Evolutionary conservation across 2,329 filamentous ascomycete species (phyloP).

Genomic region (Niveomyces coronatus): DNA sequence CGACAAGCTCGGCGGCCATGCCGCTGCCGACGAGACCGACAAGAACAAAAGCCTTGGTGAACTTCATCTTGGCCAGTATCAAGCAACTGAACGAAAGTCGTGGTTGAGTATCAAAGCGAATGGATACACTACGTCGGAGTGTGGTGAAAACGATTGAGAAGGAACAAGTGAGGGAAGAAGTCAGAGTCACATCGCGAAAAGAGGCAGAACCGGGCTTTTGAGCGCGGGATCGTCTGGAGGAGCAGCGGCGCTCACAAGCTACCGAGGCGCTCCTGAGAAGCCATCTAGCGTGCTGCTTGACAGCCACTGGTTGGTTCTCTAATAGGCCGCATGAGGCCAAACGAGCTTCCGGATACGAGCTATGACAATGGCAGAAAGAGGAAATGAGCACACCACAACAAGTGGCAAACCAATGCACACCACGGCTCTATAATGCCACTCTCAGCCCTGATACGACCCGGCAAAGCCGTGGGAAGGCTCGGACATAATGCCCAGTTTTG

Average conservation of each 20-base stretch:
- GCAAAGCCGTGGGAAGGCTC: too few species aligned
- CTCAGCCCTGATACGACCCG: too few species aligned
- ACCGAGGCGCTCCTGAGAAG: slow-evolving; percentile 2
- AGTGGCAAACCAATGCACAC: too few species aligned
- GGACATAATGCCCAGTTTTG: too few species aligned
- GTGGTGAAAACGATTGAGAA: neutral
- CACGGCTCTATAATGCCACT: too few species aligned
- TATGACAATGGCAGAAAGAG: neutral
- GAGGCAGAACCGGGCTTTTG: neutral
- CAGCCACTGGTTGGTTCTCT: neutral
- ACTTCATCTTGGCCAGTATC: neutral
- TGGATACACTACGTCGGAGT: too few species aligned
- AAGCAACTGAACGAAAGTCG: neutral
- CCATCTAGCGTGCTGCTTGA: neutral
- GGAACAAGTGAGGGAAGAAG: too few species aligned
- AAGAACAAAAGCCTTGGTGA: neutral
- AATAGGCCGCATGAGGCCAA: neutral
- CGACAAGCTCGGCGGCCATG: neutral
- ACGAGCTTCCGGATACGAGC: neutral
- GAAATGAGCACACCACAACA: neutral
- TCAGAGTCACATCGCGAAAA: neutral
- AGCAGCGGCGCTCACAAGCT: slow-evolving; percentile 4
- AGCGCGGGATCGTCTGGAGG: neutral
- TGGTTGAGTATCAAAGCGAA: neutral
- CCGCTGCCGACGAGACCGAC: neutral